phyloP scores from a whole-genome alignment of 2,329 filamentous ascomycete species.

The Blastomyces emzantsi region DNA sequence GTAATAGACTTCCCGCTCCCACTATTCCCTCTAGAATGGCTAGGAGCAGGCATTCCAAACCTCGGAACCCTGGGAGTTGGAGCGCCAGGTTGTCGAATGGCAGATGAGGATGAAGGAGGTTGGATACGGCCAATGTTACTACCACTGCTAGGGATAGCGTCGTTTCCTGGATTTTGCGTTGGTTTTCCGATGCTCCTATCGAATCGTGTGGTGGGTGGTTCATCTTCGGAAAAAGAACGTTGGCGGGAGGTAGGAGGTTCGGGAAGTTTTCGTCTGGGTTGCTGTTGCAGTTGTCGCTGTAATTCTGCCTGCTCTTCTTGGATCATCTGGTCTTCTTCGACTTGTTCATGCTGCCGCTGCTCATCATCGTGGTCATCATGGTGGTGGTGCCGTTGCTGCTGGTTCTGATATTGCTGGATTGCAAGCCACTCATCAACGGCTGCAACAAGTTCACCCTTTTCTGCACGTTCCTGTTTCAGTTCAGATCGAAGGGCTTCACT shows the following conservation, averaged over 20 bases:
- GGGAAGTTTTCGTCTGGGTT: slow-evolving; percentile 1
- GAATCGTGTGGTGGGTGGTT: background rate
- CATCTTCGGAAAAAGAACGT: slow-evolving; percentile 1
- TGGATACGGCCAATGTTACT: slow-evolving; percentile 11
- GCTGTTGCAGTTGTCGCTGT: background rate
- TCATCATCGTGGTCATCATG: background rate
- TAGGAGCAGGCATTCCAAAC: slow-evolving; percentile 24
- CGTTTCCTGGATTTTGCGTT: slow-evolving; percentile 2
- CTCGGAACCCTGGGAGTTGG: slow-evolving; percentile 26
- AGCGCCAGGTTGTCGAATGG: slow-evolving; percentile 22
- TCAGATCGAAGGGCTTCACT: slow-evolving; percentile 56
- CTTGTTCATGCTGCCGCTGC: slow-evolving; percentile 8
- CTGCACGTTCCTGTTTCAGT: slow-evolving; percentile 43
- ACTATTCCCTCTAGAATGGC: slow-evolving; percentile 29
- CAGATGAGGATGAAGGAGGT: slow-evolving; percentile 18
- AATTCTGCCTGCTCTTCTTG: background rate
- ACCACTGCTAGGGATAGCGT: slow-evolving; percentile 4
- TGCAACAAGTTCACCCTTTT: slow-evolving; percentile 42
- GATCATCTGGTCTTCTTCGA: background rate
- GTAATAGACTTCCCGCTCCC: slow-evolving; percentile 14
- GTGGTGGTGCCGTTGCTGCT: slow-evolving; percentile 9
- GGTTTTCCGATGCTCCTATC: slow-evolving; percentile 5
- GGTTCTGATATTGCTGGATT: slow-evolving; percentile 28
- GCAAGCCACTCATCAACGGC: slow-evolving; percentile 40
- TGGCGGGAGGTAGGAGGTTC: slow-evolving; percentile 3